Conservation (phyloP, 1,284 basidiomycete genomes). For the Taiwanofungus camphoratus region DNA sequence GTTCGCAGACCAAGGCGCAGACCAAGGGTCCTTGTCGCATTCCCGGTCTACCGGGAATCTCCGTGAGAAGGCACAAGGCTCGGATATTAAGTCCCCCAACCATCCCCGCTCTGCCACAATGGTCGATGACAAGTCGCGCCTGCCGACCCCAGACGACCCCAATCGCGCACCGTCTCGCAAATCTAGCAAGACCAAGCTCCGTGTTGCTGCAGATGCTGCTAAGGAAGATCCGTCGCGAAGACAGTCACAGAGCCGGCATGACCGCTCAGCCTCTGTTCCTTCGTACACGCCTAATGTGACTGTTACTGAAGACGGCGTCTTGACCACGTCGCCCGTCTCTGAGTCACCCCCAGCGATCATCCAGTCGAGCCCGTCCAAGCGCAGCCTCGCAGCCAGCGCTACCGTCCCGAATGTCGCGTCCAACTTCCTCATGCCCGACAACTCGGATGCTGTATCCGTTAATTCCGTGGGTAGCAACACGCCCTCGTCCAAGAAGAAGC, state of each 20-base stretch:
- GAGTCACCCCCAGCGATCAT: slow-evolving; percentile 15
- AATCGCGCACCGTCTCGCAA: not conserved
- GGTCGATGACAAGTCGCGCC: slow-evolving; percentile 9
- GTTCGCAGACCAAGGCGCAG: slow-evolving; percentile 15
- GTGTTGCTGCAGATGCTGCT: no score
- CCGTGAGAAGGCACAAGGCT: slow-evolving; percentile 23
- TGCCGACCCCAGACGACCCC: slow-evolving; percentile 13
- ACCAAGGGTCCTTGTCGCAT: slow-evolving; percentile 24
- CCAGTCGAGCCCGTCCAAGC: slow-evolving; percentile 42
- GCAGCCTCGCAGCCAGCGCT: slow-evolving; percentile 21
- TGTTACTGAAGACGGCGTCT: slow-evolving; percentile 19
- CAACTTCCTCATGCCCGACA: slow-evolving; percentile 25
- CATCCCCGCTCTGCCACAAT: slow-evolving; percentile 21
- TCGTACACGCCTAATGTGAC: slow-evolving; percentile 15
- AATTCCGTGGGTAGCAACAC: slow-evolving; percentile 31
- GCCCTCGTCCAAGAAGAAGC: slow-evolving; percentile 30
- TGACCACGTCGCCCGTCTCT: slow-evolving; percentile 4
- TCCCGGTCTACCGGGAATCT: slow-evolving; percentile 37
- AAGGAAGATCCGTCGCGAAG: slow-evolving; percentile 14
- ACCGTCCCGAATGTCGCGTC: slow-evolving; percentile 19
- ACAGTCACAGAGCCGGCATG: slow-evolving; percentile 15
- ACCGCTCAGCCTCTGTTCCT: slow-evolving; percentile 23
- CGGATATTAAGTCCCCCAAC: slow-evolving; percentile 8
- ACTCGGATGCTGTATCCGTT: slow-evolving; percentile 37
- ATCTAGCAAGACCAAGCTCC: slow-evolving; percentile 6